Evolutionary conservation across 2,329 filamentous ascomycete genomes (phyloP).

Genomic region (Thyridium curvatum): DNA sequence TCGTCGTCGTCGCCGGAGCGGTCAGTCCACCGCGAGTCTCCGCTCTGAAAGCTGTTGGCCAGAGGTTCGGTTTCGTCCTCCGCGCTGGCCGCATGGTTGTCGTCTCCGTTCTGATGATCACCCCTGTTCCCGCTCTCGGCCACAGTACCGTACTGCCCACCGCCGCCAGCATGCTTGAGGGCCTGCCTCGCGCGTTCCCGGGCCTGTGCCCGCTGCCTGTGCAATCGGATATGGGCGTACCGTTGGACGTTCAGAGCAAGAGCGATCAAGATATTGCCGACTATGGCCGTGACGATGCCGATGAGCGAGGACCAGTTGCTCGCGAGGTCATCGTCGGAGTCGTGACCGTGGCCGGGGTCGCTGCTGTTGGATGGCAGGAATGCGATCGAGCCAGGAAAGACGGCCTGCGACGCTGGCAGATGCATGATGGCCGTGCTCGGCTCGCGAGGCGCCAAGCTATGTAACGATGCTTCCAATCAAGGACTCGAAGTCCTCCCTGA

Average conservation of each 20-base stretch:
- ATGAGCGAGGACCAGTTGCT: conserved; percentile 84
- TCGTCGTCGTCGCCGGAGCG: conserved; percentile 25
- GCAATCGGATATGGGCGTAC: conserved; percentile 85
- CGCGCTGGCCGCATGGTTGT: conserved; percentile 21
- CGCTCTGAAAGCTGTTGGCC: conserved; percentile 41
- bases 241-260: conserved; percentile 94
- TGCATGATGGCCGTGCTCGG: too few species aligned
- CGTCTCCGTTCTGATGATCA: conserved; percentile 16
- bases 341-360: conserved; percentile 11
- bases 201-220: conserved; percentile 58
- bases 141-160: conserved; percentile 36
- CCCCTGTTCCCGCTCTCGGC: conserved; percentile 14
- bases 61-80: conserved; percentile 45
- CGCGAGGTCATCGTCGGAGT: conserved; percentile 43
- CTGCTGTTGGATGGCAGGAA: too few species aligned
- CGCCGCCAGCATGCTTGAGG: conserved; percentile 35
- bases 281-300: conserved; percentile 87
- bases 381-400: too few species aligned
- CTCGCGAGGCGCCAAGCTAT: too few species aligned
- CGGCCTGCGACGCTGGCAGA: too few species aligned
- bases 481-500: too few species aligned
- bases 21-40: conserved; percentile 29
- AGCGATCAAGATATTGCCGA: conserved; percentile 89
- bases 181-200: conserved; percentile 48
- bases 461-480: too few species aligned